These are phyloP conservation scores for Bretziella fagacearum DNA, from an alignment of 2,329 filamentous ascomycete species.

Conservation along the genomic window DNA sequence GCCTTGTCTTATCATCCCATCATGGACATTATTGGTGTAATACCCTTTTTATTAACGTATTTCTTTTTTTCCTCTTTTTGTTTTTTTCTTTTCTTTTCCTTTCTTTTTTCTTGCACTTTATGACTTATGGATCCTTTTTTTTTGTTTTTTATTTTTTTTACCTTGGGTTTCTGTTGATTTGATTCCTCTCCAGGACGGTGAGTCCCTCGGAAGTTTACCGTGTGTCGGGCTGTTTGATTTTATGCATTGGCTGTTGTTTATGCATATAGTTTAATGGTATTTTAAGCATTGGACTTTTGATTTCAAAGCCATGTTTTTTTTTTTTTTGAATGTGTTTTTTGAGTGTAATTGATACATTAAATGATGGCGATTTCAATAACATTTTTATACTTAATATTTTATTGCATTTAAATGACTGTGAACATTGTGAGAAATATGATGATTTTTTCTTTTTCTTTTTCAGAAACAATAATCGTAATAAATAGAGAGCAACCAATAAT, in stretches of 20 bases:
- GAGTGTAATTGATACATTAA: not conserved
- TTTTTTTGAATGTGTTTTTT: not conserved
- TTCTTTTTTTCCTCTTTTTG: not conserved
- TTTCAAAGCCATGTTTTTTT: too few relatives aligned
- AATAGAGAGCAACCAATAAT: too few relatives aligned
- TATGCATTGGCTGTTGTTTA: not conserved
- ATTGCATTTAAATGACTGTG: not conserved
- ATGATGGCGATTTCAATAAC: too few relatives aligned
- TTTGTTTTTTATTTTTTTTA: too few relatives aligned
- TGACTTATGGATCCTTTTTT: not conserved
- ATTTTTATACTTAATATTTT: not conserved
- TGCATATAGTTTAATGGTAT: constrained; percentile 1
- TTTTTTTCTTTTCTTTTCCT: not conserved
- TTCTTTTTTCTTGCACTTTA: not conserved
- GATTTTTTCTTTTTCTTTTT: too few relatives aligned
- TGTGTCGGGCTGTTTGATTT: too few relatives aligned
- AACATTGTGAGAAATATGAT: too few relatives aligned
- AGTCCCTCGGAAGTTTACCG: too few relatives aligned
- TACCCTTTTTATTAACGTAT: too few relatives aligned
- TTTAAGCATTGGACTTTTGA: not conserved
- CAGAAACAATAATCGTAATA: too few relatives aligned
- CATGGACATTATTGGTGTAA: not conserved
- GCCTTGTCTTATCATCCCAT: not conserved
- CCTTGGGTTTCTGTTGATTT: too few relatives aligned
- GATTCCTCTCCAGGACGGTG: too few relatives aligned